phyloP scores from a whole-genome alignment of 148 eudicot species.

The Rhododendron molle region DNA sequence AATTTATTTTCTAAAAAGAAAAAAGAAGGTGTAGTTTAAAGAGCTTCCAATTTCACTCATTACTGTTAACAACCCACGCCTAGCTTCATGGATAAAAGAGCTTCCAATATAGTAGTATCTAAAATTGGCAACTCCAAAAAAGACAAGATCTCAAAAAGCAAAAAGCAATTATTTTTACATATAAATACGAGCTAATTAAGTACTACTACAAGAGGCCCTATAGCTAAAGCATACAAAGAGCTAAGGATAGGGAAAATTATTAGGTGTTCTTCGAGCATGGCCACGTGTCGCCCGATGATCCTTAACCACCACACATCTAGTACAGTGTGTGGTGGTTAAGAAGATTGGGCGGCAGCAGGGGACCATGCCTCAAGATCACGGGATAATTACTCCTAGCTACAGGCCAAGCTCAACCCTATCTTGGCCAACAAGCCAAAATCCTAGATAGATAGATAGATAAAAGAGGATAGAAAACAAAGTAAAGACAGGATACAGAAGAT shows the following conservation, averaged over 20 bases:
- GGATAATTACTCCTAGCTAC: not conserved
- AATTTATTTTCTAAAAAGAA: too few relatives aligned
- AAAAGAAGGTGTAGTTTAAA: not conserved
- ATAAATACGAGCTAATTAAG: not conserved
- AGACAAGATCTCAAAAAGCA: not conserved
- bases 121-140: not conserved
- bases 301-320: not conserved
- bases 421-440: constrained; percentile 1
- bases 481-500: not conserved
- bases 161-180: not conserved
- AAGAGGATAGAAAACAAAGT: not conserved
- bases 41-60: not conserved
- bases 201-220: not conserved
- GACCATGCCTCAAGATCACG: not conserved
- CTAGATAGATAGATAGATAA: constrained; percentile 1
- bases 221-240: not conserved
- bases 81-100: not conserved
- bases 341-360: not conserved
- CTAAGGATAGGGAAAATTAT: not conserved
- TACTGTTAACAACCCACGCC: not conserved
- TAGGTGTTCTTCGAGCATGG: not conserved
- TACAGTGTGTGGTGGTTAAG: not conserved
- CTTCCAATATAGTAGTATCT: not conserved
- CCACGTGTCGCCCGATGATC: not conserved
- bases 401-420: not conserved